Percentiles rank a stretch among this genome's conserved stretches.
These are phyloP conservation scores for Coemansia sp. DNA, from an alignment of 192 early-diverging fungal genomes.

Conservation along the genomic window DNA sequence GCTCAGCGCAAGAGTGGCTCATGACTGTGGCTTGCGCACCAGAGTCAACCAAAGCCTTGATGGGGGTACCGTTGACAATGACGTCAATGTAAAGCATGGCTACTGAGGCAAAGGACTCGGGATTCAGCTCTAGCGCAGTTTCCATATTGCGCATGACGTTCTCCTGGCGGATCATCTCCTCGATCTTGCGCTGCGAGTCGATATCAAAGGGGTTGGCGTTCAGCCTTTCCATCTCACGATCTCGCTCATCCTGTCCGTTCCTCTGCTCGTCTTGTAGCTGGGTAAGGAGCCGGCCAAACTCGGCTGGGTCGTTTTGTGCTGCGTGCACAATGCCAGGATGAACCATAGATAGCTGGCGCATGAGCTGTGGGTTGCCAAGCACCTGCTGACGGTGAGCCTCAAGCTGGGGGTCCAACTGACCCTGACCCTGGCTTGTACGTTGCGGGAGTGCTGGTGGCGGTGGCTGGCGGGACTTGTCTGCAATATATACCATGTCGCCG, in stretches of 20 bases:
- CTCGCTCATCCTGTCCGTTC: not conserved
- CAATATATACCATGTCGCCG: constrained; percentile 77
- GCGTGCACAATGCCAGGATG: constrained; percentile 37
- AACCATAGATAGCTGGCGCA: constrained; percentile 24
- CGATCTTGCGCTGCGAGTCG: constrained; percentile 90
- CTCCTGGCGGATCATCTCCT: constrained; percentile 84
- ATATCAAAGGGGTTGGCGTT: constrained; percentile 88
- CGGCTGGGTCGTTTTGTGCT: constrained; percentile 29
- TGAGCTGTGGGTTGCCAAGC: constrained; percentile 32
- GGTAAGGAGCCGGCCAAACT: constrained; percentile 24
- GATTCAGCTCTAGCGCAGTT: constrained; percentile 90
- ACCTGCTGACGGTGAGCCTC: constrained; percentile 44
- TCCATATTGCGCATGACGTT: constrained; percentile 84
- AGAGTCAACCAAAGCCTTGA: constrained; percentile 96
- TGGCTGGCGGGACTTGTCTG: constrained; percentile 20
- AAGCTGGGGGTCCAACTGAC: constrained; percentile 12
- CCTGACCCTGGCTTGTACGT: not conserved
- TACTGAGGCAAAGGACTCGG: constrained; percentile 91
- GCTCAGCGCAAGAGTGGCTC: constrained; percentile 67
- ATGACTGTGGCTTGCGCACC: constrained; percentile 96
- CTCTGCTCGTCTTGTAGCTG: constrained; percentile 17
- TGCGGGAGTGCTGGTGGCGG: constrained; percentile 12
- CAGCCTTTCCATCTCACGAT: constrained; percentile 54
- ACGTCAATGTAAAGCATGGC: constrained; percentile 91
- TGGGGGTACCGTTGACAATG: constrained; percentile 83